phyloP scores from a whole-genome alignment of 345 rosid genomes.

The Carallia pectinifolia region DNA sequence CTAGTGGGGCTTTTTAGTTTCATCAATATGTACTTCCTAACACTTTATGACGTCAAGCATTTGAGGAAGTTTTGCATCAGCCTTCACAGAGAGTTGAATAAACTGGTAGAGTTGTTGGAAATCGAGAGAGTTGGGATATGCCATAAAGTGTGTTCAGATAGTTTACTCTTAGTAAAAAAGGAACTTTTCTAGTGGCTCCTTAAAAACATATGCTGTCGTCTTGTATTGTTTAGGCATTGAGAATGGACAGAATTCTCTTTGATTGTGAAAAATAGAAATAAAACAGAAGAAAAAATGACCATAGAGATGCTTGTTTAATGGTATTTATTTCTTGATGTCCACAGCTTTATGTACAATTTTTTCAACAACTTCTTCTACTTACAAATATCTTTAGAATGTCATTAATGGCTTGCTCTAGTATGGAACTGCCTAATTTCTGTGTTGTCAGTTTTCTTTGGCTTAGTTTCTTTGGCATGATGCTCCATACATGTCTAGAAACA shows the following conservation, averaged over 20 bases:
- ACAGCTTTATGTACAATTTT: slow-evolving; percentile 25
- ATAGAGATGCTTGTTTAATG: slow-evolving; percentile 10
- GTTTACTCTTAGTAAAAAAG: slow-evolving; percentile 68
- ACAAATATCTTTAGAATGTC: slow-evolving; percentile 5
- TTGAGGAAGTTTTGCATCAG: slow-evolving; percentile 65
- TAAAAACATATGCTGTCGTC: slow-evolving; percentile 64
- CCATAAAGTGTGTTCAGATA: slow-evolving; percentile 84
- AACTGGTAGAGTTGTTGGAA: slow-evolving; percentile 59
- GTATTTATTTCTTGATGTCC: slow-evolving; percentile 17
- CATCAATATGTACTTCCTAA: slow-evolving; percentile 56
- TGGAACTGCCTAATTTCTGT: too few species aligned
- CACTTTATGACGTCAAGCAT: slow-evolving; percentile 63
- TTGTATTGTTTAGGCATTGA: slow-evolving; percentile 73
- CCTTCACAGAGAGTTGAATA: slow-evolving; percentile 77
- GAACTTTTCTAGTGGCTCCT: slow-evolving; percentile 54
- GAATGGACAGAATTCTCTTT: slow-evolving; percentile 48
- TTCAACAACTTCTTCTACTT: slow-evolving; percentile 20
- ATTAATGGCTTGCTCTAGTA: neutral
- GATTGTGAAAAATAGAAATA: slow-evolving; percentile 20
- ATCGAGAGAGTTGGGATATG: slow-evolving; percentile 65
- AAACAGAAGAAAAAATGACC: slow-evolving; percentile 7
- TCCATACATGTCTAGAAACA: too few species aligned
- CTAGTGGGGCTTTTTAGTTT: slow-evolving; percentile 46
- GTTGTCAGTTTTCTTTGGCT: too few species aligned
- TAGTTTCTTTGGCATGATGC: too few species aligned